Percentiles rank a stretch among this genome's conserved stretches.
These are phyloP conservation scores for Monosporascus sp. DNA, from an alignment of 2,329 filamentous ascomycete species.

Conservation along the genomic window DNA sequence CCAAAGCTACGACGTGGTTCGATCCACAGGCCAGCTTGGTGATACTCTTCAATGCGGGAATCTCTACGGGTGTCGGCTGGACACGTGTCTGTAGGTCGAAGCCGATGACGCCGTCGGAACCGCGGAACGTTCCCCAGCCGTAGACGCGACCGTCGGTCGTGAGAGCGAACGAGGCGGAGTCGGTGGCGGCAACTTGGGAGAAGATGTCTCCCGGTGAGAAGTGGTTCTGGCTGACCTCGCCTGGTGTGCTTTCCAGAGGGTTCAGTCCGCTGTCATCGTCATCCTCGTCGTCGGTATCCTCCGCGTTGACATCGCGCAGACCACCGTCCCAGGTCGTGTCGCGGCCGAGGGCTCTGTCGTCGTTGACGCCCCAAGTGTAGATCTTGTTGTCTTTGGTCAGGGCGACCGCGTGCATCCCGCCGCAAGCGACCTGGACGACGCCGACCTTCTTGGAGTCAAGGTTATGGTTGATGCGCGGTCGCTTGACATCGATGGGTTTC, in stretches of 20 bases:
- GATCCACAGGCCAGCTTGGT: slow-evolving; percentile 59
- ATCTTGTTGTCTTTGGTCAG: slow-evolving; percentile 67
- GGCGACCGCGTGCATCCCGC: slow-evolving; percentile 66
- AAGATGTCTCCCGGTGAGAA: slow-evolving; percentile 61
- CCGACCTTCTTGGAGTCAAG: slow-evolving; percentile 51
- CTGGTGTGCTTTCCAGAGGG: slow-evolving; percentile 65
- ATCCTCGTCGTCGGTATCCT: slow-evolving; percentile 39
- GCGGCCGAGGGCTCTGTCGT: slow-evolving; percentile 66
- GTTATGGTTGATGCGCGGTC: slow-evolving; percentile 60
- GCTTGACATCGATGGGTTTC: slow-evolving; percentile 57
- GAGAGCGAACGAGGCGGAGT: slow-evolving; percentile 59
- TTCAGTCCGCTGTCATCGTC: slow-evolving; percentile 63
- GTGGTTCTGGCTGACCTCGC: slow-evolving; percentile 50
- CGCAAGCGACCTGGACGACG: slow-evolving; percentile 59
- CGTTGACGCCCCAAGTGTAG: slow-evolving; percentile 76
- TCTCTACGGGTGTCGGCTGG: slow-evolving; percentile 47
- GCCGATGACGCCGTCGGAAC: slow-evolving; percentile 46
- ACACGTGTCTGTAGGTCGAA: slow-evolving; percentile 9
- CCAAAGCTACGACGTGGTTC: slow-evolving; percentile 67
- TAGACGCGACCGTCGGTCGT: slow-evolving; percentile 61
- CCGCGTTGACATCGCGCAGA: slow-evolving; percentile 50
- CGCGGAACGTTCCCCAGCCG: slow-evolving; percentile 64
- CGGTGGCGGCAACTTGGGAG: slow-evolving; percentile 53
- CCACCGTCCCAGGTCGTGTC: slow-evolving; percentile 63
- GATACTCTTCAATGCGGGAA: slow-evolving; percentile 63